A percentile compares a stretch with the other conserved stretches of the same genome.
Conservation (phyloP, 768 basidiomycete species). For the Obba rivulosa region DNA sequence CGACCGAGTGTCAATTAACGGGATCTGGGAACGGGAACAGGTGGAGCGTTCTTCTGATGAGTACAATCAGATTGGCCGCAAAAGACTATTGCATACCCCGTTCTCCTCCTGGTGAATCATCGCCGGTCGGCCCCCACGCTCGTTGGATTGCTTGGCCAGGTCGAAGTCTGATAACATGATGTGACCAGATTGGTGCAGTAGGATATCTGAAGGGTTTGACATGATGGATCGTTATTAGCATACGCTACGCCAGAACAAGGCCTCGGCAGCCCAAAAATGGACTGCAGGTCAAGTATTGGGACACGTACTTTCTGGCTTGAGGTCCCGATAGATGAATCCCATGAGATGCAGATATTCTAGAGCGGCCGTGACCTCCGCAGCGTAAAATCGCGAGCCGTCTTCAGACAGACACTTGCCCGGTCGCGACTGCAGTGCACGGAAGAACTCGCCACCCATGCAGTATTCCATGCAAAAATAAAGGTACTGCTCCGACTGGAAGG, state of each 20-base stretch:
- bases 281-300: neutral
- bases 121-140: slow-evolving; percentile 79
- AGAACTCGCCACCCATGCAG: slow-evolving; percentile 99
- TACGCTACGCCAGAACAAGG: slow-evolving; percentile 5
- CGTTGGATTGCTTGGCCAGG: slow-evolving; percentile 91
- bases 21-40: slow-evolving; percentile 46
- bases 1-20: slow-evolving; percentile 93
- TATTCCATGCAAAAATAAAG: slow-evolving; percentile 99
- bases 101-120: slow-evolving; percentile 84
- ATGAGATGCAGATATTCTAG: slow-evolving; percentile 98
- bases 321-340: slow-evolving; percentile 98
- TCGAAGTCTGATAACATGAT: slow-evolving; percentile 99
- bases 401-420: slow-evolving; percentile 97
- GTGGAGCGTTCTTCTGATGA: slow-evolving; percentile 5
- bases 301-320: slow-evolving; percentile 96
- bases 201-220: slow-evolving; percentile 67
- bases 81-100: slow-evolving; percentile 56
- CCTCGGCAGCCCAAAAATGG: slow-evolving; percentile 1
- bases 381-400: slow-evolving; percentile 95
- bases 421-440: slow-evolving; percentile 91
- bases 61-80: slow-evolving; percentile 8
- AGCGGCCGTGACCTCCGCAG: slow-evolving; percentile 96
- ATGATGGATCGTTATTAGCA: neutral
- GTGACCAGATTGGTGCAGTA: slow-evolving; percentile 96
- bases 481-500: slow-evolving; percentile 97